A percentile compares a stretch with the other conserved stretches of the same genome.
Evolutionary conservation across 2,329 filamentous ascomycete genomes (phyloP).

Genomic region (Fonsecaea nubica): DNA sequence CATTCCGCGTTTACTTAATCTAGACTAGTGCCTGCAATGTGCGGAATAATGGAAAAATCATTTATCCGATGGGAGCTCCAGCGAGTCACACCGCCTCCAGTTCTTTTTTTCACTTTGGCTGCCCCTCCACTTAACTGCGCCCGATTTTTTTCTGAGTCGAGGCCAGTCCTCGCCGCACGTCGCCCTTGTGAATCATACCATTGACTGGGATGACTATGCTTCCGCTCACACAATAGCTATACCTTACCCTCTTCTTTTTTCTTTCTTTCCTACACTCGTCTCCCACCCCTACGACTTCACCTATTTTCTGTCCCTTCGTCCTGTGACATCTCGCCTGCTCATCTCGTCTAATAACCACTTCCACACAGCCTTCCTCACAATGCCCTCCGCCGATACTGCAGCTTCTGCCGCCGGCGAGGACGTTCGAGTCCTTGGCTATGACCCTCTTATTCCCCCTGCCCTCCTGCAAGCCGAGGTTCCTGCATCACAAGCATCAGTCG

Average conservation of each 20-base stretch:
- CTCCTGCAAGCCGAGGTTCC: constrained; percentile 93
- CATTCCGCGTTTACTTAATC: neutral
- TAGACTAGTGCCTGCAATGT: neutral
- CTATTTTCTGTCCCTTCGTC: neutral
- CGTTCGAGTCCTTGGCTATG: constrained; percentile 78
- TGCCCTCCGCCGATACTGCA: constrained; percentile 42
- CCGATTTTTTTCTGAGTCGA: constrained; percentile 6
- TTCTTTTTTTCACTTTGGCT: constrained; percentile 3
- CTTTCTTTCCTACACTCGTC: neutral
- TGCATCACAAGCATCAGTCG: constrained; percentile 53
- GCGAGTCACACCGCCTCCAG: constrained; percentile 7
- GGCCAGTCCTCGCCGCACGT: constrained; percentile 22
- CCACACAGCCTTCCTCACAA: constrained; percentile 67
- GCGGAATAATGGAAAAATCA: constrained; percentile 12
- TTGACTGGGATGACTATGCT: constrained; percentile 3
- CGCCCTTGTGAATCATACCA: constrained; percentile 25
- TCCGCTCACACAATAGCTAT: constrained; percentile 7
- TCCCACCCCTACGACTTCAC: neutral
- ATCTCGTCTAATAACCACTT: constrained; percentile 42
- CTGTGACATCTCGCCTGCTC: constrained; percentile 3
- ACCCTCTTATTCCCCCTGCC: constrained; percentile 89
- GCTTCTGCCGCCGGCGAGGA: constrained; percentile 36
- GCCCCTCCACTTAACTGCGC: neutral
- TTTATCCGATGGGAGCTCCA: constrained; percentile 7
- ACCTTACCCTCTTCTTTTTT: constrained; percentile 1